Evolutionary conservation across 2,329 filamentous ascomycete species (phyloP).

Genomic region (Setomelanomma holmii): DNA sequence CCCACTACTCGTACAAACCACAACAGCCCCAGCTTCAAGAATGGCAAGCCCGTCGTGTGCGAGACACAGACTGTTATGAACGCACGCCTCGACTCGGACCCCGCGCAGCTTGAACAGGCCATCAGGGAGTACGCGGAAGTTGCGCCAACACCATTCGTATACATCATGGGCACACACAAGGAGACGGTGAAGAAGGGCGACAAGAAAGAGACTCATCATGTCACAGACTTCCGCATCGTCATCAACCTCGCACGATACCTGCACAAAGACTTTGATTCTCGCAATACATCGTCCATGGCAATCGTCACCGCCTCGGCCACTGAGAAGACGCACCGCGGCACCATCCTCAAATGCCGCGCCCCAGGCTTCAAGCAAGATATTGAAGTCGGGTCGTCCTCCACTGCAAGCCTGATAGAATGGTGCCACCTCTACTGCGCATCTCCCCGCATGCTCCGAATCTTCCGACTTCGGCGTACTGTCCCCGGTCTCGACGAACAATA

Average conservation of each 20-base stretch:
- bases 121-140: conserved; percentile 33
- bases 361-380: conserved; percentile 55
- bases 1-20: conserved; percentile 38
- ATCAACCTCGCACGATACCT: conserved; percentile 44
- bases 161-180: conserved; percentile 48
- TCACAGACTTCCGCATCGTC: conserved; percentile 49
- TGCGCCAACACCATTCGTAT: conserved; percentile 44
- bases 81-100: conserved; percentile 41
- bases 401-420: conserved; percentile 64
- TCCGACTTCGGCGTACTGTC: conserved; percentile 55
- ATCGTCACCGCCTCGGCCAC: conserved; percentile 61
- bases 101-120: conserved; percentile 37
- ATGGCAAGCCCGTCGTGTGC: conserved; percentile 36
- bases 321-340: conserved; percentile 71
- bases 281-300: conserved; percentile 32
- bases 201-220: conserved; percentile 43
- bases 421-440: conserved; percentile 71
- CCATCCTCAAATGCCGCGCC: conserved; percentile 61
- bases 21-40: conserved; percentile 25
- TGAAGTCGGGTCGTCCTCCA: conserved; percentile 51
- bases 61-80: conserved; percentile 39
- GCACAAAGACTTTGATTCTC: conserved; percentile 21
- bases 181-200: conserved; percentile 44
- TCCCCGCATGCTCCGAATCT: conserved; percentile 62
- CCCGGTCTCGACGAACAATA: conserved; percentile 66